Percentiles rank a stretch among this genome's conserved stretches.
Evolutionary conservation across 495 filamentous ascomycete species (phyloP).

Genomic region (Oidiodendron maius): DNA sequence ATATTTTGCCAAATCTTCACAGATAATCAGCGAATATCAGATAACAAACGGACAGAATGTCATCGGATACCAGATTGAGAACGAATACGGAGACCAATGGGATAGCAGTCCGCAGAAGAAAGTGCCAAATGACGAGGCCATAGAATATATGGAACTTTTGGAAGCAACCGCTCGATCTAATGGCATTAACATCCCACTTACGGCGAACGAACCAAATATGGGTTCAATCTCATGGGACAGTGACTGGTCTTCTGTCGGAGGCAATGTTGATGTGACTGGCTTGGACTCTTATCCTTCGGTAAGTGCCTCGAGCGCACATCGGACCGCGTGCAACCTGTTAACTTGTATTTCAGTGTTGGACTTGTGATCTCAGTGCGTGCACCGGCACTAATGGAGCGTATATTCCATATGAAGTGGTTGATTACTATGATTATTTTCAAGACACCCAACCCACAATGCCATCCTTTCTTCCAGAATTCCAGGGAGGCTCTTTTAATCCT

Average conservation of each 20-base stretch:
- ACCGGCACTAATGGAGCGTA: constrained; percentile 49
- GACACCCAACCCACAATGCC: constrained; percentile 45
- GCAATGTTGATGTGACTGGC: constrained; percentile 52
- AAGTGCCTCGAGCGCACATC: no score
- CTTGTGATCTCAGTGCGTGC: constrained; percentile 46
- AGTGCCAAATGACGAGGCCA: constrained; percentile 41
- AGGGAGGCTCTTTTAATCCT: constrained; percentile 58
- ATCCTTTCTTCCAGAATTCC: constrained; percentile 56
- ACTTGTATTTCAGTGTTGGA: no score
- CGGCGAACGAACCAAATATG: constrained; percentile 46
- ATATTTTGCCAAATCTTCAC: constrained; percentile 42
- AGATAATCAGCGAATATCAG: constrained; percentile 44
- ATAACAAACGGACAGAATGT: constrained; percentile 52
- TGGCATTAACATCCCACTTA: constrained; percentile 49
- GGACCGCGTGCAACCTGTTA: no score
- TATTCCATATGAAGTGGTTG: constrained; percentile 36
- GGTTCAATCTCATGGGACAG: constrained; percentile 37
- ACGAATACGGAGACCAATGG: constrained; percentile 58
- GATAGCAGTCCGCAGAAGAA: constrained; percentile 31
- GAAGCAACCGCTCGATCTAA: constrained; percentile 40
- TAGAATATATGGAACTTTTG: constrained; percentile 51
- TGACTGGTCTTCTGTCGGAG: constrained; percentile 40
- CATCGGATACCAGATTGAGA: constrained; percentile 54
- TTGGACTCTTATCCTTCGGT: constrained; percentile 56
- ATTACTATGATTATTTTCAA: constrained; percentile 29